A percentile compares a stretch with the other conserved stretches of the same genome.
These are phyloP conservation scores for Xylaria sp. DNA, from an alignment of 2,329 filamentous ascomycete genomes.

Conservation along the genomic window DNA sequence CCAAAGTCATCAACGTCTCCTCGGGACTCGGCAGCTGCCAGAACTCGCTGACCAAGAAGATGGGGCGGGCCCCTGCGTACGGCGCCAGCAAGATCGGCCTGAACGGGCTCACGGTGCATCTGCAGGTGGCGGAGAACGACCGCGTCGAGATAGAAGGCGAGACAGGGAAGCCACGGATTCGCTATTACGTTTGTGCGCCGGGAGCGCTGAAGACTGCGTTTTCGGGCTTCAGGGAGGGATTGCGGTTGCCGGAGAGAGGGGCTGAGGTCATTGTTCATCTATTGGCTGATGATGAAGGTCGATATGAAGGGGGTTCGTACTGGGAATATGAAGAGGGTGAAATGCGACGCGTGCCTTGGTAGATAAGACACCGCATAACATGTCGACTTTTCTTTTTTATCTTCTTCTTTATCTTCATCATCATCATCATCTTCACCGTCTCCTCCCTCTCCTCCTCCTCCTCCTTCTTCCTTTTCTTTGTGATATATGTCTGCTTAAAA, in stretches of 20 bases:
- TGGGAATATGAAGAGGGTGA: constrained; percentile 25
- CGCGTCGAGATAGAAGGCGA: constrained; percentile 2
- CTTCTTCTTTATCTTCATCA: too few species aligned
- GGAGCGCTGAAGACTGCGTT: constrained; percentile 21
- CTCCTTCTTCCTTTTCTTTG: too few species aligned
- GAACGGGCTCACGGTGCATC: constrained; percentile 26
- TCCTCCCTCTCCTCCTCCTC: too few species aligned
- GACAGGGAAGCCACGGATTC: constrained; percentile 9
- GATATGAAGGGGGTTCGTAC: constrained; percentile 23
- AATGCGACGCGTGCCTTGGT: constrained; percentile 27
- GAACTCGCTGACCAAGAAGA: constrained; percentile 21
- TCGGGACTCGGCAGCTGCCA: constrained; percentile 27
- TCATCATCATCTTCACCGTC: too few species aligned
- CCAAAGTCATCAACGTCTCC: constrained; percentile 27
- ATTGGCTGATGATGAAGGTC: constrained; percentile 11
- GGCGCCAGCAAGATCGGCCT: constrained; percentile 24
- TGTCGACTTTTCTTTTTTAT: too few species aligned
- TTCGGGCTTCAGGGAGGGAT: background rate
- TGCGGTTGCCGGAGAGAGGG: constrained; percentile 4
- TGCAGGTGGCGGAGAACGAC: constrained; percentile 29
- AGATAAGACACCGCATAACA: background rate
- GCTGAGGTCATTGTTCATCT: constrained; percentile 22
- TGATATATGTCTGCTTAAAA: too few species aligned
- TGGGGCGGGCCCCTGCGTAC: constrained; percentile 17
- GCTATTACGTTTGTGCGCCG: constrained; percentile 12